These are phyloP conservation scores for Solanum bukasovii DNA, from an alignment of 257 asterid genomes.

Conservation along the genomic window DNA sequence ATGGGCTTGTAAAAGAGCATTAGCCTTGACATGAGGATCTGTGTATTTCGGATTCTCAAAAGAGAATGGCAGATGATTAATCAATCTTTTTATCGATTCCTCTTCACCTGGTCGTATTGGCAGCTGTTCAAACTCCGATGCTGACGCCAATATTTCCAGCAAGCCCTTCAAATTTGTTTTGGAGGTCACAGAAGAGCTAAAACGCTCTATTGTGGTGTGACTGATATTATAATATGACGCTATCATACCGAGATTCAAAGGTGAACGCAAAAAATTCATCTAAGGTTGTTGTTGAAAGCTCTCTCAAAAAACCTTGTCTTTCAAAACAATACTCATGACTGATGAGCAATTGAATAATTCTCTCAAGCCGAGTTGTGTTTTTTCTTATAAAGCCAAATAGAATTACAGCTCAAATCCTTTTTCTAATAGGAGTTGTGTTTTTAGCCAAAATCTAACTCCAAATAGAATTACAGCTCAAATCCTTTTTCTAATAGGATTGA, in stretches of 20 bases:
- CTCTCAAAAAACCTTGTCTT: background rate
- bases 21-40: slow-evolving; percentile 30
- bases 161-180: slow-evolving; percentile 30
- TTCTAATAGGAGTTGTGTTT: no score
- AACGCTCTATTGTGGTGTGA: slow-evolving; percentile 32
- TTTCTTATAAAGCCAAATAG: background rate
- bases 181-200: slow-evolving; percentile 27
- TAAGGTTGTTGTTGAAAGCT: background rate
- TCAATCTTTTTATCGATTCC: slow-evolving; percentile 24
- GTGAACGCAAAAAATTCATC: slow-evolving; percentile 19
- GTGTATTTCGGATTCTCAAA: slow-evolving; percentile 17
- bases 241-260: slow-evolving; percentile 30
- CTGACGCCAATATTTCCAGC: slow-evolving; percentile 29
- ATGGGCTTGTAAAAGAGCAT: slow-evolving; percentile 30
- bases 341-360: background rate
- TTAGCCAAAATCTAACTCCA: background rate
- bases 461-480: no score
- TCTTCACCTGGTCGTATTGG: slow-evolving; percentile 34
- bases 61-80: slow-evolving; percentile 27
- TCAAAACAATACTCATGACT: background rate
- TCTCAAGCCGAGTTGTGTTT: background rate
- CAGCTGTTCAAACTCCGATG: slow-evolving; percentile 27
- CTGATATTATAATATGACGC: slow-evolving; percentile 29
- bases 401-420: no score
- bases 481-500: no score